Percentiles rank a stretch among this genome's conserved stretches.
Evolutionary conservation across 768 basidiomycete species (phyloP).

Genomic region (Boletus speciosus): DNA sequence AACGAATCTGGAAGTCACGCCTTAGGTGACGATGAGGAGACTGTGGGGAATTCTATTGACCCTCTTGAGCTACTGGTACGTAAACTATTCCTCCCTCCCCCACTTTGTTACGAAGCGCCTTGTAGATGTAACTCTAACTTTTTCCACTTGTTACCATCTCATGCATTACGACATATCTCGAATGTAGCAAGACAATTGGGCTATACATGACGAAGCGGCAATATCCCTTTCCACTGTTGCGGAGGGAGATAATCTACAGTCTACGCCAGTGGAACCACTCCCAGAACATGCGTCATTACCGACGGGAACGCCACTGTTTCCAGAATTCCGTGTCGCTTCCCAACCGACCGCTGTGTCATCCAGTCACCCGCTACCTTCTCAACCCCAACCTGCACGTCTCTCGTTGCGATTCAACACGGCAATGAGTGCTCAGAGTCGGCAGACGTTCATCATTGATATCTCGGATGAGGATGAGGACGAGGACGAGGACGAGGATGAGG

Average conservation of each 20-base stretch:
- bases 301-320: neutral
- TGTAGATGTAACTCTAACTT: conserved; percentile 32
- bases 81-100: conserved; percentile 16
- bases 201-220: conserved; percentile 3
- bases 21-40: conserved; percentile 32
- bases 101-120: conserved; percentile 23
- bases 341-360: neutral
- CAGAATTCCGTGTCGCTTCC: conserved; percentile 9
- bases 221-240: neutral
- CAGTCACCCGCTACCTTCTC: neutral
- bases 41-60: conserved; percentile 8
- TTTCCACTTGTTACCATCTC: conserved; percentile 17
- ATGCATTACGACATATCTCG: neutral
- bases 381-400: conserved; percentile 4
- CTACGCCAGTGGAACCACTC: conserved; percentile 1
- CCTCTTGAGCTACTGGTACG: conserved; percentile 25
- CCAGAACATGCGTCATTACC: neutral
- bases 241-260: conserved; percentile 1
- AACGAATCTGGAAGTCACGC: conserved; percentile 26
- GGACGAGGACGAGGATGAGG: conserved; percentile 23
- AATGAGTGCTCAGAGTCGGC: conserved; percentile 19
- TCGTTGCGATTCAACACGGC: conserved; percentile 28
- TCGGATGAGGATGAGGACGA: conserved; percentile 31
- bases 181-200: conserved; percentile 16
- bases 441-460: conserved; percentile 32